A percentile compares a stretch with the other conserved stretches of the same genome.
Evolutionary conservation across 345 rosid species (phyloP).

Genomic region (Passiflora organensis): DNA sequence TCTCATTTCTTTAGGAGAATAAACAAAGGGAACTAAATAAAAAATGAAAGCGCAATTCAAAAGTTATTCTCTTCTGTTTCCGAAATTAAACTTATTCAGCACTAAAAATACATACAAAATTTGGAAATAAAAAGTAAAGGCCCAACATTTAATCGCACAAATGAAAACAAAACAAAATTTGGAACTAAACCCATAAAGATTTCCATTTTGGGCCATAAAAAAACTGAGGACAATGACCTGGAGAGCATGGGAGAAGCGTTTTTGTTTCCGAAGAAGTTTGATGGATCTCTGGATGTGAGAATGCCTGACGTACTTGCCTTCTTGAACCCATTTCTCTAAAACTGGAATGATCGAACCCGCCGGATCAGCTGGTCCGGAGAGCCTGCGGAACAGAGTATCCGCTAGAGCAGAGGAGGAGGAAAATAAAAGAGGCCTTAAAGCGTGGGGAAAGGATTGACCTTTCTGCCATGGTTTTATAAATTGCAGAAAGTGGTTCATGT

Average conservation of each 20-base stretch:
- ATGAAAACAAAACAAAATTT: not conserved
- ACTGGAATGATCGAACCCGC: not conserved
- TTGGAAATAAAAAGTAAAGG: not conserved
- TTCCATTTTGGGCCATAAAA: not conserved
- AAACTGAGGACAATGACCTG: not conserved
- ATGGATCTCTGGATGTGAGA: not conserved
- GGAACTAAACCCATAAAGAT: not conserved
- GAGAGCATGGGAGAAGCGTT: conserved; percentile 1
- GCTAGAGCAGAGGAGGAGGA: not conserved
- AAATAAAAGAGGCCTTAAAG: not conserved
- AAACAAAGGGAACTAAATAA: not conserved
- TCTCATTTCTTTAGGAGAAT: not conserved
- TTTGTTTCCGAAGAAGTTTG: not conserved
- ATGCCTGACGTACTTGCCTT: not conserved
- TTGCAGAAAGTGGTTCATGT: not conserved
- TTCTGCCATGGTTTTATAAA: not conserved
- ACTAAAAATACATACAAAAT: not conserved
- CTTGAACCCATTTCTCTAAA: not conserved
- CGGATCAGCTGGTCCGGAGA: not conserved
- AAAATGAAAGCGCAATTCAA: not conserved
- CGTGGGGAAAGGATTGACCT: not conserved
- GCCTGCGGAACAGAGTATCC: not conserved
- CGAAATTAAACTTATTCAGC: too few species aligned
- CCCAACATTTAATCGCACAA: not conserved
- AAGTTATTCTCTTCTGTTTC: too few species aligned